Percentiles rank a stretch among this genome's conserved stretches.
These are phyloP conservation scores for Vitis hybrid DNA, from an alignment of 177 flowering plant genomes.

Conservation along the genomic window DNA sequence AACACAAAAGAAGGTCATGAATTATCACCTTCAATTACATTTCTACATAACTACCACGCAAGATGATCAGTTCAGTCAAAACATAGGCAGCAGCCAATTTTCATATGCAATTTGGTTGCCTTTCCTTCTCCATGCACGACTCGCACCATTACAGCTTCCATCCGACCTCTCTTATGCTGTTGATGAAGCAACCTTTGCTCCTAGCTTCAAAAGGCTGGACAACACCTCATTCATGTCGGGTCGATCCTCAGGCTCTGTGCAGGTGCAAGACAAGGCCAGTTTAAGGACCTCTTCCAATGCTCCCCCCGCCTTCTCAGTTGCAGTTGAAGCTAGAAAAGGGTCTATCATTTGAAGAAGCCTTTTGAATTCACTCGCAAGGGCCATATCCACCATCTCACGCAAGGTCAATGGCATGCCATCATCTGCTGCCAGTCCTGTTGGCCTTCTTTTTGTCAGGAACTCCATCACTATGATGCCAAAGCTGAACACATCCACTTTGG, in stretches of 20 bases:
- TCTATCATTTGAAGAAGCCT: slow-evolving; percentile 47
- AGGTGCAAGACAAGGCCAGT: slow-evolving; percentile 62
- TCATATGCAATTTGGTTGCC: too few species aligned
- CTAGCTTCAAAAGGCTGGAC: slow-evolving; percentile 54
- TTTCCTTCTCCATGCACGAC: too few species aligned
- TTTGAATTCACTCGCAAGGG: slow-evolving; percentile 34
- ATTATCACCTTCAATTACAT: too few species aligned
- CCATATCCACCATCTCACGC: slow-evolving; percentile 49
- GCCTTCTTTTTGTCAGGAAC: slow-evolving; percentile 63
- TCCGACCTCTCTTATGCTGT: too few species aligned
- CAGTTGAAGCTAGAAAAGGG: slow-evolving; percentile 34
- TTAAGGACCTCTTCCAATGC: slow-evolving; percentile 37
- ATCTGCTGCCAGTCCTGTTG: slow-evolving; percentile 57
- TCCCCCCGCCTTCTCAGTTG: slow-evolving; percentile 26
- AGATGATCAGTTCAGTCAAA: too few species aligned
- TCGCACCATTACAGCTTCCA: too few species aligned
- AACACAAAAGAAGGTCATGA: too few species aligned
- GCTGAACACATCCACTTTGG: slow-evolving; percentile 86
- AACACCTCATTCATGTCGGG: slow-evolving; percentile 64
- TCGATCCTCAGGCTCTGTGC: slow-evolving; percentile 46
- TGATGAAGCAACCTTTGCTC: background rate
- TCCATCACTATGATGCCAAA: slow-evolving; percentile 83
- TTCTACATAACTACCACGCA: too few species aligned
- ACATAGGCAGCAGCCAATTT: too few species aligned
- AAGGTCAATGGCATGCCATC: slow-evolving; percentile 54